Conservation (phyloP, 2,329 filamentous ascomycete genomes). For the Onygenales sp. region DNA sequence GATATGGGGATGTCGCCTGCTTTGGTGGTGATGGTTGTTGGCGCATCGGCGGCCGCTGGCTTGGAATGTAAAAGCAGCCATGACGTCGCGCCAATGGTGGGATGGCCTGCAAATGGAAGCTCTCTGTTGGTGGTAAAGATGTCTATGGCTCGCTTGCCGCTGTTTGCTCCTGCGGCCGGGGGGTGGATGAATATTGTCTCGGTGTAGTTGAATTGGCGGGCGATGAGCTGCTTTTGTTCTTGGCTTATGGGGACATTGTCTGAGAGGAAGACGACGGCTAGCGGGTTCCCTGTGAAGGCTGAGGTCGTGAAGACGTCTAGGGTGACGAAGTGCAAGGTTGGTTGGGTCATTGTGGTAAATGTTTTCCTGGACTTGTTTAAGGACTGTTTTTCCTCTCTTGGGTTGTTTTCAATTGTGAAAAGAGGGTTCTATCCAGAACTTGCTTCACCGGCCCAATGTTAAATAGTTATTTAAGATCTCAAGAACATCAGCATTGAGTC, state of each 20-base stretch:
- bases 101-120: slow-evolving; percentile 55
- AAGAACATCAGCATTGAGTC: too few relatives aligned
- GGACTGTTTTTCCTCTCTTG: too few relatives aligned
- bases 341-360: slow-evolving; percentile 15
- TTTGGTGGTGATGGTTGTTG: slow-evolving; percentile 24
- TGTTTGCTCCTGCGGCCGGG: slow-evolving; percentile 43
- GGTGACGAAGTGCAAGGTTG: slow-evolving; percentile 22
- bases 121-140: slow-evolving; percentile 50
- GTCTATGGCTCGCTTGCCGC: slow-evolving; percentile 39
- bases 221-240: slow-evolving; percentile 48
- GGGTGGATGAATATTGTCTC: slow-evolving; percentile 56
- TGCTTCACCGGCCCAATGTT: too few relatives aligned
- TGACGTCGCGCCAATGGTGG: slow-evolving; percentile 48
- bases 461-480: too few relatives aligned
- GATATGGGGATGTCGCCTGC: slow-evolving; percentile 36
- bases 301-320: slow-evolving; percentile 36
- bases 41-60: not conserved
- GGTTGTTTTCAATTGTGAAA: too few relatives aligned
- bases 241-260: slow-evolving; percentile 35
- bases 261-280: slow-evolving; percentile 49
- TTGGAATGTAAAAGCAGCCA: slow-evolving; percentile 32
- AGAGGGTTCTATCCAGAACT: too few relatives aligned
- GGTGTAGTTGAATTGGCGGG: slow-evolving; percentile 55
- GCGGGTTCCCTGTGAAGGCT: slow-evolving; percentile 46
- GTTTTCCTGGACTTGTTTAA: too few relatives aligned